Conservation (phyloP, 169 alveolate species). For the Cryptosporidium sp. region DNA sequence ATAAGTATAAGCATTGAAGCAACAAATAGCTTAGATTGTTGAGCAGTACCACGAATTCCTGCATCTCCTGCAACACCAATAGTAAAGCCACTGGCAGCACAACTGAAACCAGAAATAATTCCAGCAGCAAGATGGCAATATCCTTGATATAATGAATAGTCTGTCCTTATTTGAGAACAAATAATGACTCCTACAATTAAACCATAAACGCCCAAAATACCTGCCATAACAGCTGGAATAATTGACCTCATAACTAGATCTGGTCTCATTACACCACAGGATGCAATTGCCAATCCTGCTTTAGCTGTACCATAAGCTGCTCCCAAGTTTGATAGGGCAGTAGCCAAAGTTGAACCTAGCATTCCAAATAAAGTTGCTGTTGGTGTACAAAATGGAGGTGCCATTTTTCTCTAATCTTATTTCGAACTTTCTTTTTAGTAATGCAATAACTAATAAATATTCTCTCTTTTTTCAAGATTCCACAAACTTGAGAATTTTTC, state of each 20-base stretch:
- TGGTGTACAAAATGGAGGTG: conserved; percentile 72
- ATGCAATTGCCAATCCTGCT: conserved; percentile 89
- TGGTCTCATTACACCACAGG: conserved; percentile 91
- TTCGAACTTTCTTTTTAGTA: not conserved
- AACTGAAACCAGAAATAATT: conserved; percentile 87
- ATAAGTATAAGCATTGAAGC: conserved; percentile 89
- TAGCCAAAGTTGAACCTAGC: conserved; percentile 88
- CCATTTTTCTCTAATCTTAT: conserved; percentile 7
- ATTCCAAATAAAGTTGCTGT: conserved; percentile 85
- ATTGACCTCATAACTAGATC: conserved; percentile 88
- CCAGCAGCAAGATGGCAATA: conserved; percentile 90
- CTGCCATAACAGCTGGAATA: conserved; percentile 93
- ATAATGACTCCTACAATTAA: conserved; percentile 89
- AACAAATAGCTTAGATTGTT: conserved; percentile 87
- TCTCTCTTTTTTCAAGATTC: not conserved
- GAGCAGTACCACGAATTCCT: conserved; percentile 89
- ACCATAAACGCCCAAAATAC: conserved; percentile 92
- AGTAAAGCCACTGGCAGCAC: conserved; percentile 90
- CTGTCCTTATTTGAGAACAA: conserved; percentile 81
- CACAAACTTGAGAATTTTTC: not conserved
- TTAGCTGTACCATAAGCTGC: conserved; percentile 93
- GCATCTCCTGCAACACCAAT: conserved; percentile 92
- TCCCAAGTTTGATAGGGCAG: conserved; percentile 89
- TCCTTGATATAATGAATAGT: conserved; percentile 82
- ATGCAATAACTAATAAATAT: not conserved